Conservation (phyloP, 2,329 filamentous ascomycete species). For the Zelopaecilomyces penicillatus region DNA sequence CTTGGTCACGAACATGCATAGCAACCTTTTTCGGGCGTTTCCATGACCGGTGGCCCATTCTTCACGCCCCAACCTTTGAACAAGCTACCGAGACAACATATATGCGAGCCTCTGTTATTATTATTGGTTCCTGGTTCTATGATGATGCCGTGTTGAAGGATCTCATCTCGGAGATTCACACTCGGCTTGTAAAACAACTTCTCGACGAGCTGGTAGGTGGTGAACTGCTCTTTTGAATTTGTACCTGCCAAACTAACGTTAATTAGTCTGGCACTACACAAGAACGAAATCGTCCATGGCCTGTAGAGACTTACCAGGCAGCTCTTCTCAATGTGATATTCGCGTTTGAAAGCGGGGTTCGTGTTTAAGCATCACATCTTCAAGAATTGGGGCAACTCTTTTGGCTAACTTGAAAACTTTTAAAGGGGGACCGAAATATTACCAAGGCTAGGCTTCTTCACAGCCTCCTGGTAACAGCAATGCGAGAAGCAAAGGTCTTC, state of each 20-base stretch:
- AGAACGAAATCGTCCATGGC: conserved; percentile 19
- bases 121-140: conserved; percentile 32
- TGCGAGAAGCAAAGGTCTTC: conserved; percentile 30
- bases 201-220: conserved; percentile 20
- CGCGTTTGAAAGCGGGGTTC: conserved; percentile 27
- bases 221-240: too few relatives aligned
- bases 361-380: conserved; percentile 5
- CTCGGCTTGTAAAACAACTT: conserved; percentile 21
- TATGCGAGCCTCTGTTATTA: conserved; percentile 22
- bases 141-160: conserved; percentile 18
- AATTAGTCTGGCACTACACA: conserved; percentile 2
- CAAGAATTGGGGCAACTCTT: too few relatives aligned
- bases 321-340: conserved; percentile 32
- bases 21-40: conserved; percentile 31
- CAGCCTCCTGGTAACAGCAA: conserved; percentile 23
- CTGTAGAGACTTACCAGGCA: conserved; percentile 24
- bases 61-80: conserved; percentile 29
- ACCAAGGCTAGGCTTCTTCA: conserved; percentile 25
- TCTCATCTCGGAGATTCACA: conserved; percentile 22
- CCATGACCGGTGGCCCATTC: conserved; percentile 32
- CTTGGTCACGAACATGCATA: conserved; percentile 14
- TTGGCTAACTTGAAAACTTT: background rate
- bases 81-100: conserved; percentile 19
- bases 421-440: conserved; percentile 23
- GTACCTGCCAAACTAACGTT: background rate